A percentile compares a stretch with the other conserved stretches of the same genome.
Evolutionary conservation across 164 flowering plant species (phyloP).

Genomic region (Tetrastigma voinierianum): DNA sequence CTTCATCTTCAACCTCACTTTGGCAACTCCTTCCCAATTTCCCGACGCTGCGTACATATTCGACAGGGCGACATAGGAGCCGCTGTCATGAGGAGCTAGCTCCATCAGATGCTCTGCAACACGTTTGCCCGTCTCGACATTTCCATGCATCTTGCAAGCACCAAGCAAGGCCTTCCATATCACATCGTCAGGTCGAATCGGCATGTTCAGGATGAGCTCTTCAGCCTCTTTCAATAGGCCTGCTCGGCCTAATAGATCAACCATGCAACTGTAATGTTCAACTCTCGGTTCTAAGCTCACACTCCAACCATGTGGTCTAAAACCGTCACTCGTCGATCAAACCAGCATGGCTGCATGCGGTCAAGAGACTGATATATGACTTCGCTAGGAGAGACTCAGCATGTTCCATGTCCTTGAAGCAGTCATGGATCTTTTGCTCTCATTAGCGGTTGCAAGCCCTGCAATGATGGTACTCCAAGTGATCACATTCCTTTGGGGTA

Average conservation of each 20-base stretch:
- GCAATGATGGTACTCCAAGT: constrained; percentile 59
- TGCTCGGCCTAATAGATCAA: constrained; percentile 66
- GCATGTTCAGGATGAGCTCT: constrained; percentile 50
- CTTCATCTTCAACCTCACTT: constrained; percentile 56
- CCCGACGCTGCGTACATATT: constrained; percentile 54
- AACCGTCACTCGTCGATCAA: constrained; percentile 45
- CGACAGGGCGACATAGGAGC: constrained; percentile 59
- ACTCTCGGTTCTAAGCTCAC: constrained; percentile 44
- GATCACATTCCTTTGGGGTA: constrained; percentile 32
- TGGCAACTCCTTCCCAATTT: constrained; percentile 51
- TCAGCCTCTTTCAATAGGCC: constrained; percentile 56
- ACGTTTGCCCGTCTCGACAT: constrained; percentile 49
- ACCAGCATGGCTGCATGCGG: constrained; percentile 68
- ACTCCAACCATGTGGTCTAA: constrained; percentile 46
- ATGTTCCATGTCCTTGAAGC: constrained; percentile 40
- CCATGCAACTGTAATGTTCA: constrained; percentile 72
- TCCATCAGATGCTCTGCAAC: constrained; percentile 42
- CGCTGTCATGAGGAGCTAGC: constrained; percentile 50
- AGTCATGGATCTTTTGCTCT: constrained; percentile 40
- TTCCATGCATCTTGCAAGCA: constrained; percentile 56
- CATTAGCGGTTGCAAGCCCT: constrained; percentile 62
- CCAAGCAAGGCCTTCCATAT: constrained; percentile 60
- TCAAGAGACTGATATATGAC: constrained; percentile 47
- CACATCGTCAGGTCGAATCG: constrained; percentile 50
- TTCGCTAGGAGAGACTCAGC: constrained; percentile 38